Conservation (phyloP, 805 yeast genomes). For the Candida golubevii region DNA sequence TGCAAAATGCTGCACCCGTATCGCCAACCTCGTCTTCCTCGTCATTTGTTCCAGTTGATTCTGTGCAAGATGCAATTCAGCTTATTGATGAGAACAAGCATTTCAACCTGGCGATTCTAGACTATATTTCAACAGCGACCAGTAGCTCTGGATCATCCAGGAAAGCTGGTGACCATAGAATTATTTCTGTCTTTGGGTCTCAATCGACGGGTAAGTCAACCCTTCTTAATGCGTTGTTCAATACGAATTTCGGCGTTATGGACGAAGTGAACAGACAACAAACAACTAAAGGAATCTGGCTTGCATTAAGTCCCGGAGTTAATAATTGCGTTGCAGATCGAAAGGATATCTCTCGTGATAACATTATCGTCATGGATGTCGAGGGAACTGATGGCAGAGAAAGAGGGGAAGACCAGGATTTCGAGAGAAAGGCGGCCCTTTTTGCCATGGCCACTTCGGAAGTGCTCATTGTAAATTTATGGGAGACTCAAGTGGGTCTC, state of each 20-base stretch:
- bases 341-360: conserved; percentile 17
- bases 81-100: conserved; percentile 57
- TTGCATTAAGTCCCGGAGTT: conserved; percentile 37
- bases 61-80: conserved; percentile 46
- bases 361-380: conserved; percentile 86
- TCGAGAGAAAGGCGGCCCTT: conserved; percentile 92
- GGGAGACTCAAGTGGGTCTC: conserved; percentile 96
- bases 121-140: conserved; percentile 17
- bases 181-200: conserved; percentile 94
- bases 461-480: conserved; percentile 82
- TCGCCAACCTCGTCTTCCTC: conserved; percentile 29
- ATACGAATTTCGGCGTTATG: conserved; percentile 86
- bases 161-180: conserved; percentile 62
- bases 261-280: conserved; percentile 81
- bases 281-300: conserved; percentile 55
- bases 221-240: conserved; percentile 76
- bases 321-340: conserved; percentile 9
- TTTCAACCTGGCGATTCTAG: conserved; percentile 36
- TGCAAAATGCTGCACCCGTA: background rate
- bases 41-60: conserved; percentile 39
- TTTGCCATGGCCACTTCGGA: conserved; percentile 93
- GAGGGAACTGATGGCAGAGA: conserved; percentile 99
- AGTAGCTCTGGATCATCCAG: background rate
- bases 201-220: conserved; percentile 97
- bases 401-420: conserved; percentile 97